Evolutionary conservation across 305 asterid genomes (phyloP), one percentile per base, ranked within the genome.

Genomic region (Solanum hybrid): DNA sequence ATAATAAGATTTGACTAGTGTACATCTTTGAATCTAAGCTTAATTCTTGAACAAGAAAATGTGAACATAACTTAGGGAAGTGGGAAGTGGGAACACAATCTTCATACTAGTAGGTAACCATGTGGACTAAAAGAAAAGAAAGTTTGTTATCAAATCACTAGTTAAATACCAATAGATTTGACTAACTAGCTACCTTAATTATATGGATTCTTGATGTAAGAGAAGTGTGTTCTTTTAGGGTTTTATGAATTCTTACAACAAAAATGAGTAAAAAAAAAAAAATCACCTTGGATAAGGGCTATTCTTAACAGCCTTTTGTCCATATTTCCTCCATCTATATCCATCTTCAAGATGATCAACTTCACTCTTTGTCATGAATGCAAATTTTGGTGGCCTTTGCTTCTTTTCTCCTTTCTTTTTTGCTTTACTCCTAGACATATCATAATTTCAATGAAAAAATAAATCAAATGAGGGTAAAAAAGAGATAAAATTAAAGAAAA

Each of bases 321-420:
- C 99, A 89, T 96, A 96, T 92, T 96, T 96, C 91, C 99, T 95
- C 99, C 99, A 96, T 94, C 96, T 93, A 78, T 95, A 96, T 87
- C 99, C 99, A 90, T 96, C 99, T 93, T 95, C 98, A 88, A 95
- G 93, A 87, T 95, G 95, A 94, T 96, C 99, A 31, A 96, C 97
- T 90, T 96, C 98, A 86, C 99, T 96, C 92, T 94, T 95, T 0
- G 99, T 96, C 97, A 93, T 93, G 95, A 96, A 96, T 77, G 97
- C 98, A 91, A 95, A 93, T 66, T 96, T 89, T 7, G 95, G 93
- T 88, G 92, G 95, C 85, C 89, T 93, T 91, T 95, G 95, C 91
- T 94, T 94, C 94, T 96, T 95, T 92, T 94, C 98, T 19, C 92
- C 95, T 85, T 94, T 95, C 93, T 94, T 95, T 93, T 94, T 96